Conservation (phyloP, 805 yeast genomes). For the Nakazawaea wickerhamii region DNA sequence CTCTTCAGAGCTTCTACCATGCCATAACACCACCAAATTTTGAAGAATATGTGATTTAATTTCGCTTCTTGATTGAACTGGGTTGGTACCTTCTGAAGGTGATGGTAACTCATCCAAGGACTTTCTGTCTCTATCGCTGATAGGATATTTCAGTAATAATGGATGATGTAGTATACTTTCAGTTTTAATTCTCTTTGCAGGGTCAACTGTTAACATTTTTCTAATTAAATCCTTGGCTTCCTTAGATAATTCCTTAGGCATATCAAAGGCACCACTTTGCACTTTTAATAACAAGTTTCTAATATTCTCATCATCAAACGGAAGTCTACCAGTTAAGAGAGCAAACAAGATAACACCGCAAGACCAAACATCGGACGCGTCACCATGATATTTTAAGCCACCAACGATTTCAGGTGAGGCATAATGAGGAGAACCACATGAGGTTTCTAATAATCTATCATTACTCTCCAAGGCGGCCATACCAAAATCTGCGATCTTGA, state of each 20-base stretch:
- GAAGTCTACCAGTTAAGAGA: constrained; percentile 71
- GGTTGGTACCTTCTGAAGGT: constrained; percentile 47
- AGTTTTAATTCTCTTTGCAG: constrained; percentile 65
- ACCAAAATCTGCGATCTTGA: constrained; percentile 82
- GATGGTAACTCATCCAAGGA: constrained; percentile 42
- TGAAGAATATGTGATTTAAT: constrained; percentile 50
- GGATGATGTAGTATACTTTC: constrained; percentile 58
- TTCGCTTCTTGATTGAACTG: constrained; percentile 40
- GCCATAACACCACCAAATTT: constrained; percentile 54
- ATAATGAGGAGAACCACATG: constrained; percentile 86
- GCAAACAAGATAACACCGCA: constrained; percentile 83
- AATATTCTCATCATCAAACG: constrained; percentile 79
- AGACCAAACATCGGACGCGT: constrained; percentile 85
- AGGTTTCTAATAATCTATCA: constrained; percentile 66
- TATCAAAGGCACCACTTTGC: constrained; percentile 67
- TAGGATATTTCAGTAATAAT: constrained; percentile 46
- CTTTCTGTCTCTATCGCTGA: constrained; percentile 37
- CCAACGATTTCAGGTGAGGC: constrained; percentile 85
- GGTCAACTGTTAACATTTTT: constrained; percentile 65
- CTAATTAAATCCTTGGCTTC: constrained; percentile 67
- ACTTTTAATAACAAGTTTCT: constrained; percentile 66
- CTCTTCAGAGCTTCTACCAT: constrained; percentile 39
- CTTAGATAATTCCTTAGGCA: constrained; percentile 57
- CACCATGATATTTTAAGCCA: constrained; percentile 75
- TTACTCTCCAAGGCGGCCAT: constrained; percentile 82